Evolutionary conservation across 495 filamentous ascomycete species (phyloP), one percentile per base, ranked within the genome.

Genomic region (Neurospora pannonica): DNA sequence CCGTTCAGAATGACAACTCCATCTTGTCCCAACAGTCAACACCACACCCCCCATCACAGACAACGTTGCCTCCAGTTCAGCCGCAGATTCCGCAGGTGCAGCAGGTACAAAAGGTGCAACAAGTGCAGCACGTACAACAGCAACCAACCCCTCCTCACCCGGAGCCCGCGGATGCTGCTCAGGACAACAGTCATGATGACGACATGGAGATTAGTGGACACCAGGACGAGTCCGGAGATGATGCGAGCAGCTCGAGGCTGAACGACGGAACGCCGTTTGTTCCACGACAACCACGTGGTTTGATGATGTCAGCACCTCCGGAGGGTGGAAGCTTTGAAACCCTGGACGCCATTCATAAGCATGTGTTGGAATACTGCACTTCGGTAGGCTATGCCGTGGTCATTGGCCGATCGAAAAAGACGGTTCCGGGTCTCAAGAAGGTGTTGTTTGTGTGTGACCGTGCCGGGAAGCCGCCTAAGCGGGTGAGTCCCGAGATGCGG

Each of bases 341-440:
- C 3, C 83, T 89, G 34, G 87, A 89, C 38, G 85, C 86, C 31
- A 81, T 89, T 36, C 87, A 88, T 70, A 84, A 86, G 73, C 82
- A 84, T 39, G 87, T 87, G 21, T 79, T 88, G 70, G 76, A 78
- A 7, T 88, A 88, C 76, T 87, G 86, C 76, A 87, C 86, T 2
- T 87, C 87, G 6, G 86, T 88, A 39, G 87, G 87, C 48, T 89
- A 89, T 75, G 87, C 87, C 36, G 85, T 88, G 34, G 87, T 89
- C 72, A 89, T 89, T 71, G 87, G 87, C 3, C 81, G 87, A 37
- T 88, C 87, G 5, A 89, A 89, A 76, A 88, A 88, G 78, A 89
- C 87, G 36, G 84, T 87, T 5, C 85, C 85, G 5, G 87, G 87
- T 7, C 77, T 89, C 24, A 89, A 89, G 74, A 89, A 89, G 78